phyloP scores from a whole-genome alignment of 805 yeast species.

The Yamadazyma kitorensis region DNA sequence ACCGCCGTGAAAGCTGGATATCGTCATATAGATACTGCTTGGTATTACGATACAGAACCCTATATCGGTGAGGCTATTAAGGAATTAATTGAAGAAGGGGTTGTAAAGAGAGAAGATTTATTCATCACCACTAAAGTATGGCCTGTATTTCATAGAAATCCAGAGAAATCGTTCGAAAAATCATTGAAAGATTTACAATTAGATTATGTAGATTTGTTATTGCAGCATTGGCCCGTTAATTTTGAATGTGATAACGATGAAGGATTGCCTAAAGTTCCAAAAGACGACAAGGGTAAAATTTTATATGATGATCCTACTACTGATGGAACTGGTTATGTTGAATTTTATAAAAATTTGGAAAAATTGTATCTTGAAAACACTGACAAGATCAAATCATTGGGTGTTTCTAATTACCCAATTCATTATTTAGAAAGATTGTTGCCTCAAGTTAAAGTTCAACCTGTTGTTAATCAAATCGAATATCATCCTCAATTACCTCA shows the following conservation, averaged over 20 bases:
- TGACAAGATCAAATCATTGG: conserved; percentile 22
- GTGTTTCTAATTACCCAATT: conserved; percentile 30
- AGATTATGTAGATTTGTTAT: conserved; percentile 77
- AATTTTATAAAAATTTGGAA: conserved; percentile 18
- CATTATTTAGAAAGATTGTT: conserved; percentile 23
- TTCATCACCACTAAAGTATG: conserved; percentile 80
- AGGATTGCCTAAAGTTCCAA: conserved; percentile 53
- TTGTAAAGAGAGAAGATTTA: conserved; percentile 70
- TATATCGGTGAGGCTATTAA: conserved; percentile 63
- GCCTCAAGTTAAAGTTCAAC: conserved; percentile 21
- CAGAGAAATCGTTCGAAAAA: conserved; percentile 56
- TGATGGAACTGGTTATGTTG: conserved; percentile 25
- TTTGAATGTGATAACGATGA: conserved; percentile 58
- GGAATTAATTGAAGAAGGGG: conserved; percentile 61
- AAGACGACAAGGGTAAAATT: conserved; percentile 30
- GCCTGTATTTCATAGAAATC: conserved; percentile 62
- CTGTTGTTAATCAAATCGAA: conserved; percentile 31
- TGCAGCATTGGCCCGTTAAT: conserved; percentile 87
- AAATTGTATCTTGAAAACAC: conserved; percentile 2
- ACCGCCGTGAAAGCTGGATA: conserved; percentile 83
- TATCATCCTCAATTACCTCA: conserved; percentile 36
- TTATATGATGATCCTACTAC: conserved; percentile 29
- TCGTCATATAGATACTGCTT: conserved; percentile 69
- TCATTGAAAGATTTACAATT: conserved; percentile 65
- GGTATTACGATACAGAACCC: conserved; percentile 66